Conservation (phyloP, 2,329 filamentous ascomycete genomes). For the Aureobasidium musti region DNA sequence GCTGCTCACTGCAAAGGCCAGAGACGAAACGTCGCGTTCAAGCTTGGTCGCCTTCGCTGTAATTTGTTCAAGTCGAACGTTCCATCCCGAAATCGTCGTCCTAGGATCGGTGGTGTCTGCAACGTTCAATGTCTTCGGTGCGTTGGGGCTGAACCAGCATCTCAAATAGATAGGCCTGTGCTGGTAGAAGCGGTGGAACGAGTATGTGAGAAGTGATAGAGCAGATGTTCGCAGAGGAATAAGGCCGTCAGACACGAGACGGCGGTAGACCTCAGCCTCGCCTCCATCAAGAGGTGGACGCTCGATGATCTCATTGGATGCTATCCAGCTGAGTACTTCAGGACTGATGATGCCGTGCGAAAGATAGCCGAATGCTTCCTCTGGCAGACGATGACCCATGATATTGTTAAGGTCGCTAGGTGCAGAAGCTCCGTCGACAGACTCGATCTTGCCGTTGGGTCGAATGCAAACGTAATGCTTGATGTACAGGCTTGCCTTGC, state of each 20-base stretch:
- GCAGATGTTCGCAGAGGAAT: slow-evolving; percentile 73
- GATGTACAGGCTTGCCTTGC: slow-evolving; percentile 79
- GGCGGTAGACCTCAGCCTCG: slow-evolving; percentile 75
- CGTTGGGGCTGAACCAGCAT: slow-evolving; percentile 79
- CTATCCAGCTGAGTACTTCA: slow-evolving; percentile 78
- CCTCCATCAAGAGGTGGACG: slow-evolving; percentile 84
- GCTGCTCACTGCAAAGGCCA: slow-evolving; percentile 58
- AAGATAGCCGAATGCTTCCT: slow-evolving; percentile 88
- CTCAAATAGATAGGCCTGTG: slow-evolving; percentile 75
- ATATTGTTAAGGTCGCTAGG: slow-evolving; percentile 87
- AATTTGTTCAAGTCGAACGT: slow-evolving; percentile 56
- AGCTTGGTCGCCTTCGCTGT: slow-evolving; percentile 30
- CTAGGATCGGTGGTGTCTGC: slow-evolving; percentile 51
- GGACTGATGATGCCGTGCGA: slow-evolving; percentile 79
- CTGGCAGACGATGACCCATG: slow-evolving; percentile 82
- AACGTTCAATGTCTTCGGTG: slow-evolving; percentile 52
- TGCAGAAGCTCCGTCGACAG: slow-evolving; percentile 70
- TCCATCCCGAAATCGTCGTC: slow-evolving; percentile 66
- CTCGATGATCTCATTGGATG: slow-evolving; percentile 74
- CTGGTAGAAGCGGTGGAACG: slow-evolving; percentile 79
- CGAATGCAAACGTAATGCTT: slow-evolving; percentile 85
- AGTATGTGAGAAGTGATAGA: slow-evolving; percentile 74
- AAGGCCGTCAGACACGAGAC: slow-evolving; percentile 73
- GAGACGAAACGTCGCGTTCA: slow-evolving; percentile 36
- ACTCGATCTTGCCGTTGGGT: slow-evolving; percentile 72